Evolutionary conservation across 1,284 basidiomycete genomes (phyloP), one percentile per base, ranked within the genome.

Genomic region (Fomes fomentarius): DNA sequence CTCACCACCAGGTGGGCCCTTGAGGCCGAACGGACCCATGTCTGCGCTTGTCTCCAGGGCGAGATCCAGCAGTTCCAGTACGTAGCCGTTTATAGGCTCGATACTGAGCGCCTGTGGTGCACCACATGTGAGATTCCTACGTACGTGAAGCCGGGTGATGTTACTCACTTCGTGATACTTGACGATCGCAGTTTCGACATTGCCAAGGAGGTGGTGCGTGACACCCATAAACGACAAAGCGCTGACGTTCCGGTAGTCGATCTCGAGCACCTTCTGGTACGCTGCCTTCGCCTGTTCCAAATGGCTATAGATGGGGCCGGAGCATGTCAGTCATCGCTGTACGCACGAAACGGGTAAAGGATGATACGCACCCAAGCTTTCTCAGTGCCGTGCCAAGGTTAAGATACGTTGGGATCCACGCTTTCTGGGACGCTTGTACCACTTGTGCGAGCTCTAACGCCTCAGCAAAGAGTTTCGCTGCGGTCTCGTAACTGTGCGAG

Each of bases 351-450:
- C 6, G 4, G n/a, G 2, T 21, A 35, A 4, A n/a, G n/a, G 41
- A 28, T 51, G 52, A 31, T 10, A 70, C 85, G 53, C 59, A 93
- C 90, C 82, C 83, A 8, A 91, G 74, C 68, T 92, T 91, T 15
- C 94, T 84, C 61, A 84, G 85, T 49, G 90, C 89, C 35, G 96
- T 96, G 7, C 93, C 94, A 10, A 97, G 82, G 68, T 97, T 98
- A 54, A 97, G 78, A 69, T 93, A 94, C 0, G 93, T 94, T 10
- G 88, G 85, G 0, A 86, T 82, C 95, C 96, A 98, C 0, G 88
- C 83, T 15, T 81, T 79, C 52, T 91, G 85, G 0, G 92, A 90
- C 43, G 88, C 89, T 70, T 98, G 94, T 12, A 94, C 91, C 3
- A 91, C 83, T 59, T 86, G 79, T 1, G 90, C 93, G 21, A 88